Conservation (phyloP, 1,284 basidiomycete genomes). For the Ceratorhiza oryzae-sativae region DNA sequence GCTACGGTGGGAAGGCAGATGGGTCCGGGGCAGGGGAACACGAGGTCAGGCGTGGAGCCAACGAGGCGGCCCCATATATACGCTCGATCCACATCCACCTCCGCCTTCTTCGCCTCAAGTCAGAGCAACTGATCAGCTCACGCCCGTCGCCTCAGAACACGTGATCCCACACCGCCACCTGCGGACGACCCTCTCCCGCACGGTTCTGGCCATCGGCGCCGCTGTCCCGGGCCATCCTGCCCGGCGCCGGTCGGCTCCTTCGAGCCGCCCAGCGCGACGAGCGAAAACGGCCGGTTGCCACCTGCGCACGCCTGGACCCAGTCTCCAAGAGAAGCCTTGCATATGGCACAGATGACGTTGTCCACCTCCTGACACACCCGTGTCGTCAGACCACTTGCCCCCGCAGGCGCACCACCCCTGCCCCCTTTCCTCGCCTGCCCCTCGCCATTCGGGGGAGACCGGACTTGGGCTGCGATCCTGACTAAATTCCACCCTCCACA, state of each 20-base stretch:
- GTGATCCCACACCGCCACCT: constrained; percentile 2
- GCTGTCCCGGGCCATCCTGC: too few relatives aligned
- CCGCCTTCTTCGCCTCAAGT: not conserved
- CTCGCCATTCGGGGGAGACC: constrained; percentile 1
- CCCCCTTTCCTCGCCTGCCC: not conserved
- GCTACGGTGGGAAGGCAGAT: not conserved
- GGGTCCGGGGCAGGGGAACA: constrained; percentile 24
- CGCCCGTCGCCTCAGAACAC: not conserved
- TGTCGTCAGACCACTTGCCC: not conserved
- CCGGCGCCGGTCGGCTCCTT: not conserved
- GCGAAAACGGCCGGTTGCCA: not conserved
- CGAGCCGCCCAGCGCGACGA: not conserved
- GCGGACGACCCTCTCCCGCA: not conserved
- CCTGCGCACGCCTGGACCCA: too few relatives aligned
- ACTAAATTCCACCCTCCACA: not conserved
- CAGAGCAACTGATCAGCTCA: not conserved
- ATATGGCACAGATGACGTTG: not conserved
- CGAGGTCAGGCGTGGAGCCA: constrained; percentile 26
- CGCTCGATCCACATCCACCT: not conserved
- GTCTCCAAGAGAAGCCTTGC: too few relatives aligned
- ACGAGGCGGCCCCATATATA: constrained; percentile 1
- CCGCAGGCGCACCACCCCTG: not conserved
- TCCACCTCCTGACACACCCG: not conserved
- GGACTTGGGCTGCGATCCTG: not conserved
- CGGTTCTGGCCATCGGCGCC: too few relatives aligned